A percentile compares a stretch with the other conserved stretches of the same genome.
phyloP scores from a whole-genome alignment of 164 flowering plant genomes.

The Kalanchoe fedtschenkoi region DNA sequence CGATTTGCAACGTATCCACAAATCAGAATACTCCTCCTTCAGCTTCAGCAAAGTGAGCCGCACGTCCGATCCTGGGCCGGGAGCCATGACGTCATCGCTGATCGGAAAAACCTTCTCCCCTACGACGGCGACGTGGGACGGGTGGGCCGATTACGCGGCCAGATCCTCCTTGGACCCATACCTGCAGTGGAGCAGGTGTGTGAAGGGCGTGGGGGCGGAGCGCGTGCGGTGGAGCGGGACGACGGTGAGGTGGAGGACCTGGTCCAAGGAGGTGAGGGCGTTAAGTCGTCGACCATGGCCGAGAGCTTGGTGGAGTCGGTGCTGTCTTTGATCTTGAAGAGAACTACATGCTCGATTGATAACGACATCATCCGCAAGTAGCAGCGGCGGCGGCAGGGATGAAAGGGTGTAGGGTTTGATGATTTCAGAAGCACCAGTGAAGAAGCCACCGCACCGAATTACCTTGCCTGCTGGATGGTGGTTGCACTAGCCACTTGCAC shows the following conservation, averaged over 20 bases:
- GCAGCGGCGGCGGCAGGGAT: not conserved
- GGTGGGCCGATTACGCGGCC: constrained; percentile 32
- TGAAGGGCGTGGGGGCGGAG: constrained; percentile 31
- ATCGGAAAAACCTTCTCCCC: constrained; percentile 37
- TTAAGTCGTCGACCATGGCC: constrained; percentile 38
- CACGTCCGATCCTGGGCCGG: constrained; percentile 31
- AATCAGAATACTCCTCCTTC: constrained; percentile 33
- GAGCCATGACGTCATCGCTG: constrained; percentile 59
- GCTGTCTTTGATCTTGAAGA: constrained; percentile 48
- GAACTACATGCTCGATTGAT: constrained; percentile 59
- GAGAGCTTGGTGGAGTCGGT: constrained; percentile 27
- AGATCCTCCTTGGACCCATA: constrained; percentile 47
- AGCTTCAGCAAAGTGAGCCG: constrained; percentile 40
- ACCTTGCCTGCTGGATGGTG: too few species aligned
- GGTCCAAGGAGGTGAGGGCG: constrained; percentile 31
- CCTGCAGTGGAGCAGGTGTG: constrained; percentile 58
- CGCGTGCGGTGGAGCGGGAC: constrained; percentile 35
- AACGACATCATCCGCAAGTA: not conserved
- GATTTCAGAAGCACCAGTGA: too few species aligned
- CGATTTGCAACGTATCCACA: too few species aligned
- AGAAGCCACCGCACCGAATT: too few species aligned
- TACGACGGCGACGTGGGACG: constrained; percentile 39
- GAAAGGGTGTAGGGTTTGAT: not conserved
- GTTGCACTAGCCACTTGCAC: too few species aligned
- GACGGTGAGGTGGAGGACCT: constrained; percentile 42